Evolutionary conservation across 23 red algal genomes (phyloP).

Genomic region (Gracilaria vermiculophylla): DNA sequence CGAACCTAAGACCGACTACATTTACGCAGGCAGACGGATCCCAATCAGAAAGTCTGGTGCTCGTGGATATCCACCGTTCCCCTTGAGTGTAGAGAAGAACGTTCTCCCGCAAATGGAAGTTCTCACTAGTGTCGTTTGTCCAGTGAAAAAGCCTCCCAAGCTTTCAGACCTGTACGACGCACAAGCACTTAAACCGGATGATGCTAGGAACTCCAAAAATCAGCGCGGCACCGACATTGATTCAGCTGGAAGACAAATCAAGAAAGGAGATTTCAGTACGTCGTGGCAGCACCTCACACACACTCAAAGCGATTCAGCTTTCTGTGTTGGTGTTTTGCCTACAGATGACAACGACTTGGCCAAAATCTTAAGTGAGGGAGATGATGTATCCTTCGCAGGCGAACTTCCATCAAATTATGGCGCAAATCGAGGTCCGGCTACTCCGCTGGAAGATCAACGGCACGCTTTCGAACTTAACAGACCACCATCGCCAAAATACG

Average conservation of each 20-base stretch:
- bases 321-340: neutral
- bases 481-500: constrained; percentile 56
- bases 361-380: constrained; percentile 11
- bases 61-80: constrained; percentile 33
- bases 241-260: constrained; percentile 44
- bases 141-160: constrained; percentile 27
- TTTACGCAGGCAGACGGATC: constrained; percentile 28
- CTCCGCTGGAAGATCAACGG: neutral
- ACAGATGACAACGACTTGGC: neutral
- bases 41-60: constrained; percentile 31
- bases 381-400: neutral
- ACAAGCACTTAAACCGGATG: neutral
- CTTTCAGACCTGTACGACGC: constrained; percentile 29
- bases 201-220: neutral
- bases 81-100: neutral
- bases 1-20: constrained; percentile 8
- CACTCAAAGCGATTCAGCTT: neutral
- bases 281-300: neutral
- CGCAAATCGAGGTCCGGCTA: neutral
- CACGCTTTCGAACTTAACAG: constrained; percentile 12
- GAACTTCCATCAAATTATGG: constrained; percentile 2
- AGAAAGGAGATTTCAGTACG: neutral
- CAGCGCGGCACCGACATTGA: constrained; percentile 27
- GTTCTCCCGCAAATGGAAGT: constrained; percentile 19
- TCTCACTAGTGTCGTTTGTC: constrained; percentile 46